phyloP scores from a whole-genome alignment of 345 rosid species.

The Alliaria petiolata region DNA sequence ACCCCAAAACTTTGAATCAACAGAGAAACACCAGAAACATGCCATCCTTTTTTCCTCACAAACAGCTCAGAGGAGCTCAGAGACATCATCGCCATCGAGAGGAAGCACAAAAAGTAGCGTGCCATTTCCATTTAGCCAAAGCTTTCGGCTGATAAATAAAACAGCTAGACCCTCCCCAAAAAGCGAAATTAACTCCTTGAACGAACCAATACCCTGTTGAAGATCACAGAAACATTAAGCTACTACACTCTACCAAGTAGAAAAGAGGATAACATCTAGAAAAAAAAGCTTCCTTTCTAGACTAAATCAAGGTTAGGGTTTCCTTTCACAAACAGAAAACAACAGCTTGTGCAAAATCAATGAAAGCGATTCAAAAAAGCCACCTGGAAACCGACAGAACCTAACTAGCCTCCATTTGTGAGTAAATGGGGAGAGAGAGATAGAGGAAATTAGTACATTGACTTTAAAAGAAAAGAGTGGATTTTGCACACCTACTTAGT shows the following conservation, averaged over 20 bases:
- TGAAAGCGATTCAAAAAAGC: conserved; percentile 28
- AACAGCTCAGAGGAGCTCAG: background rate
- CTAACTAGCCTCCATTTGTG: conserved; percentile 47
- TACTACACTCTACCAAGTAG: background rate
- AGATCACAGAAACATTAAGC: conserved; percentile 12
- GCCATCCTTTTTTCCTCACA: background rate
- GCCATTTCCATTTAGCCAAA: background rate
- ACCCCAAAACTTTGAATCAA: background rate
- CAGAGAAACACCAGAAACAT: background rate
- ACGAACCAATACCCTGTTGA: too few relatives aligned
- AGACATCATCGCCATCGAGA: background rate
- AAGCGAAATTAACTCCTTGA: background rate
- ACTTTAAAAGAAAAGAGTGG: background rate
- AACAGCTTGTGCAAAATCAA: background rate
- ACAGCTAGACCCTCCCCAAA: background rate
- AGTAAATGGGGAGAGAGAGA: background rate
- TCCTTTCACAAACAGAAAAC: background rate
- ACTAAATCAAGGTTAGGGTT: background rate
- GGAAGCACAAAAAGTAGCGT: background rate
- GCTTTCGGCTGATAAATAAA: background rate
- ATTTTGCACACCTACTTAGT: conserved; percentile 35
- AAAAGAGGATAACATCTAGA: background rate
- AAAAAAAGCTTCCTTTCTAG: background rate
- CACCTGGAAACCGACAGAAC: conserved; percentile 42
- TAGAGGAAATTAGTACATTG: too few relatives aligned